Conservation (phyloP, 176 grass and related monocot species). For the Musa troglodytarum region DNA sequence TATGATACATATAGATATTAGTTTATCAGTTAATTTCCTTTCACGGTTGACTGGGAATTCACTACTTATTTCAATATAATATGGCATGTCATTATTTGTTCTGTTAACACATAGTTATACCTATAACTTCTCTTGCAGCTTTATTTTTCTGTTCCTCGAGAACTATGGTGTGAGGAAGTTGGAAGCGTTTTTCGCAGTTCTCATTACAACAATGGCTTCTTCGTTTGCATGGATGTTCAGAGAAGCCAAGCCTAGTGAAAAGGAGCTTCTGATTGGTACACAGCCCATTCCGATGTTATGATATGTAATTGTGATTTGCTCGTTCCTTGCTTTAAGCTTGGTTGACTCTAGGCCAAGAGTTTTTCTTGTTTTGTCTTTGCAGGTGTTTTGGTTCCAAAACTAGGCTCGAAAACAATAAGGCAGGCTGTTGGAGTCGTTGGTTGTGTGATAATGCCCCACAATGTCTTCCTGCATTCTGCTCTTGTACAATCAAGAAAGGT, state of each 20-base stretch:
- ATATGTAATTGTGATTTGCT: background rate
- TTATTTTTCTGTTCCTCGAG: slow-evolving; percentile 16
- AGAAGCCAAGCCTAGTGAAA: slow-evolving; percentile 3
- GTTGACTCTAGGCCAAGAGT: background rate
- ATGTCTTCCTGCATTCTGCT: slow-evolving; percentile 17
- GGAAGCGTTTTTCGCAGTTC: slow-evolving; percentile 10
- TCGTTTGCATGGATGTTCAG: slow-evolving; percentile 16
- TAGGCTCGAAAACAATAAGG: slow-evolving; percentile 13
- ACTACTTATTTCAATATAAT: background rate
- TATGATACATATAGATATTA: background rate
- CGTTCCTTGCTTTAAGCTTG: background rate
- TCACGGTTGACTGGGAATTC: background rate
- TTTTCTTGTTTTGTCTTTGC: background rate
- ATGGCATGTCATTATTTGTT: background rate
- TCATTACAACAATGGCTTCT: slow-evolving; percentile 10
- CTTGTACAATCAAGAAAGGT: slow-evolving; percentile 13
- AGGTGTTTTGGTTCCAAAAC: slow-evolving; percentile 19
- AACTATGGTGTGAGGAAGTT: slow-evolving; percentile 17
- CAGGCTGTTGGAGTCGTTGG: slow-evolving; percentile 12
- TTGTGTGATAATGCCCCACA: slow-evolving; percentile 19
- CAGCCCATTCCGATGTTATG: background rate
- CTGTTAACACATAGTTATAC: background rate
- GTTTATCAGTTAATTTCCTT: background rate
- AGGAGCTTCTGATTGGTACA: slow-evolving; percentile 8
- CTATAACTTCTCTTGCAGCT: background rate